Evolutionary conservation across 352 stramenopile genomes (phyloP).

Genomic region (Phytophthora parvispora): DNA sequence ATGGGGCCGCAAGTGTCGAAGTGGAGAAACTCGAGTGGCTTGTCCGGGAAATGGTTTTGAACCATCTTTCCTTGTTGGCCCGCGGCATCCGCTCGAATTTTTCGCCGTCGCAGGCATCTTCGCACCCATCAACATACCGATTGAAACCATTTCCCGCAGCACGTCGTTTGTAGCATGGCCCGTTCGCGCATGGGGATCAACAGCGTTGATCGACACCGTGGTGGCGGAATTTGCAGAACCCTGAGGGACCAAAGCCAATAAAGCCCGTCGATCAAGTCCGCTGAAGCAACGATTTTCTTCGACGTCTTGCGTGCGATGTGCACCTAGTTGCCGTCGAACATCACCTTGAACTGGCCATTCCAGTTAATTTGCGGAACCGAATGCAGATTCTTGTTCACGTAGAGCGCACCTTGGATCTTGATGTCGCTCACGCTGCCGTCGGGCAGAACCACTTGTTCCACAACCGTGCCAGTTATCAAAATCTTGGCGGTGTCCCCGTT

Average conservation of each 20-base stretch:
- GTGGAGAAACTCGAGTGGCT: slow-evolving; percentile 19
- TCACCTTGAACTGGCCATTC: slow-evolving; percentile 20
- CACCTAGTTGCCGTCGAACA: slow-evolving; percentile 24
- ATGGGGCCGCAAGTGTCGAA: slow-evolving; percentile 26
- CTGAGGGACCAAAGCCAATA: slow-evolving; percentile 23
- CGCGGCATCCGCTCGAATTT: slow-evolving; percentile 1
- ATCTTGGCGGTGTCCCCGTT: slow-evolving; percentile 16
- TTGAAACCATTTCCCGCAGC: slow-evolving; percentile 20
- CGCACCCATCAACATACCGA: slow-evolving; percentile 12
- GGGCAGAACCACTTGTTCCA: slow-evolving; percentile 8
- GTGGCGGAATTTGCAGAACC: neutral
- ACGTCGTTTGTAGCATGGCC: slow-evolving; percentile 16
- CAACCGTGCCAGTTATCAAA: slow-evolving; percentile 7
- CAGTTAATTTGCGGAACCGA: slow-evolving; percentile 25
- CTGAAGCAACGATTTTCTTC: slow-evolving; percentile 21
- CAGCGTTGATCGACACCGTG: neutral
- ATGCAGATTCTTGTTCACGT: slow-evolving; percentile 27
- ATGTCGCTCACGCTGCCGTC: slow-evolving; percentile 14
- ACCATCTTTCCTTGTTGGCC: slow-evolving; percentile 35
- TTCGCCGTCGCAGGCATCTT: slow-evolving; percentile 7
- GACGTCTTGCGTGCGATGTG: slow-evolving; percentile 15
- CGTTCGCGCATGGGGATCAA: neutral
- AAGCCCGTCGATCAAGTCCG: slow-evolving; percentile 18
- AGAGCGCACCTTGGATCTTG: slow-evolving; percentile 13
- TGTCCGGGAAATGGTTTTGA: slow-evolving; percentile 23